These are phyloP conservation scores for Phaeosphaeriaceae sp. DNA, from an alignment of 2,329 filamentous ascomycete species.

Conservation along the genomic window DNA sequence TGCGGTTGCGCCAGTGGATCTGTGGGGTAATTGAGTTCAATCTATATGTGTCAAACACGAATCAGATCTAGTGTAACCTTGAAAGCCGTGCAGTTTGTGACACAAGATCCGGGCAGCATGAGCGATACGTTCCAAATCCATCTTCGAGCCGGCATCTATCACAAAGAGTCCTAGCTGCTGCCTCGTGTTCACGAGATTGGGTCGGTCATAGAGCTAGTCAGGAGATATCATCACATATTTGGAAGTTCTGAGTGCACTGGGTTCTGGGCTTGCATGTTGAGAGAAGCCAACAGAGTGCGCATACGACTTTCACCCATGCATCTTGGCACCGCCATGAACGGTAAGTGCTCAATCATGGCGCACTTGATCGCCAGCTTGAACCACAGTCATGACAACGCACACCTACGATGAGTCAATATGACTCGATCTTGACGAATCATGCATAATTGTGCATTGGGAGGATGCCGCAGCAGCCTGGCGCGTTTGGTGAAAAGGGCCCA, in stretches of 20 bases:
- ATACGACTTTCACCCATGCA: neutral
- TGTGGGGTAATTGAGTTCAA: conserved; percentile 3
- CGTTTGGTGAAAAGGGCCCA: neutral
- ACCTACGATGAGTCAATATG: neutral
- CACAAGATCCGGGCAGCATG: neutral
- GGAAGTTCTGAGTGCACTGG: neutral
- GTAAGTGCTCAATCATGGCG: neutral
- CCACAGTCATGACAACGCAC: neutral
- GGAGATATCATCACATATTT: neutral
- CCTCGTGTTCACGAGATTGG: neutral
- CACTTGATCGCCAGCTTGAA: neutral
- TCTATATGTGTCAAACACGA: neutral
- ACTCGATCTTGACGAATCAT: neutral
- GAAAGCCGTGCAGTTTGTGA: neutral
- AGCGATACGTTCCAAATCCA: neutral
- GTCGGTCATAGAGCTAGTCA: neutral
- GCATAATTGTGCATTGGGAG: neutral
- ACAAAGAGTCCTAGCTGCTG: neutral
- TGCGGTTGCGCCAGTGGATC: conserved; percentile 7
- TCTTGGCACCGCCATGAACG: neutral
- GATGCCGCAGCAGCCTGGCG: neutral
- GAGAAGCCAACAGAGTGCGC: neutral
- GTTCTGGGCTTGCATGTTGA: neutral
- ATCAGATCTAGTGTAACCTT: neutral
- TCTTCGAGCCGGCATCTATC: neutral